Conservation (phyloP, 2,329 filamentous ascomycete genomes). For the Harringtonia aguacate region DNA sequence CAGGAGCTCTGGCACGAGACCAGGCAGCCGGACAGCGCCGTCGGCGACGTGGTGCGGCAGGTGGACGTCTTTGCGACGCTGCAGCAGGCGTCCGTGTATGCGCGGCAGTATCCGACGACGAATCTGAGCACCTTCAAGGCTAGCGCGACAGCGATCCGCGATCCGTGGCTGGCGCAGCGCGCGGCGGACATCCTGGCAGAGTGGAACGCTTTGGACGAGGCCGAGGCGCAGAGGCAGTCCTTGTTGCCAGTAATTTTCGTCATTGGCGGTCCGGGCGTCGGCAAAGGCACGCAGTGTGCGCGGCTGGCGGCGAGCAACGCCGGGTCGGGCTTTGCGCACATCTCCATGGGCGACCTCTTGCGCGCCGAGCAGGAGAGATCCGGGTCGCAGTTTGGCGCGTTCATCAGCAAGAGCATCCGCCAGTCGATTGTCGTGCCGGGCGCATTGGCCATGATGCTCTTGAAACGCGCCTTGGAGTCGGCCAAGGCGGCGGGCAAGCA, state of each 20-base stretch:
- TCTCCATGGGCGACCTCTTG: background rate
- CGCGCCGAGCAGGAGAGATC: background rate
- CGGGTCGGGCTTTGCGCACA: background rate
- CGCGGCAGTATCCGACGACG: no score
- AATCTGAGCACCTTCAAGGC: background rate
- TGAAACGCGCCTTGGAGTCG: background rate
- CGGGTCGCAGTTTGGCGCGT: background rate
- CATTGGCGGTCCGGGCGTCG: background rate
- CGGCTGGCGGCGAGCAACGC: background rate
- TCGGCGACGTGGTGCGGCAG: no score
- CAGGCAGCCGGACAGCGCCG: no score
- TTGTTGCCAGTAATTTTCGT: background rate
- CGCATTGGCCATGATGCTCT: background rate
- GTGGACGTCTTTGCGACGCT: no score
- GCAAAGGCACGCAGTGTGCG: background rate
- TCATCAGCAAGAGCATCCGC: background rate
- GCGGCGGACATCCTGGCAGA: background rate
- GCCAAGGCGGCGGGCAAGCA: background rate
- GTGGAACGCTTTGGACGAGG: background rate
- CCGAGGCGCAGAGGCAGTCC: background rate
- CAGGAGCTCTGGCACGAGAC: no score
- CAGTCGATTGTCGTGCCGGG: background rate
- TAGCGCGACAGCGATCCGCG: background rate
- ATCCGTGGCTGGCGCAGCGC: background rate
- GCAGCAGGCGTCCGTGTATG: no score